These are phyloP conservation scores for Xerocomellus intermedius DNA, from an alignment of 768 basidiomycete genomes.

Conservation along the genomic window DNA sequence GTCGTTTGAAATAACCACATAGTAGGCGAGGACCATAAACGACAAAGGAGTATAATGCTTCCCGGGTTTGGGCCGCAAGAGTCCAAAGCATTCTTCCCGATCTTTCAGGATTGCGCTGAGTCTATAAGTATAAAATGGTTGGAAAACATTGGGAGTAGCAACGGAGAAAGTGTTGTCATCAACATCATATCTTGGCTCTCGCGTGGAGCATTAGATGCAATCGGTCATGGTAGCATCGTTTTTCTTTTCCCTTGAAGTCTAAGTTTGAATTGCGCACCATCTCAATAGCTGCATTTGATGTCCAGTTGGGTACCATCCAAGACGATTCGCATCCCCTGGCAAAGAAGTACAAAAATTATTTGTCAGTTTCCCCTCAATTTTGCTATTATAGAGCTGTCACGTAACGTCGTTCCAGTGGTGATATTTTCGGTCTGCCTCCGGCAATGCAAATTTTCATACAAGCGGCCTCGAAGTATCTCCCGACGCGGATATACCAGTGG, in stretches of 20 bases:
- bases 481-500: neutral
- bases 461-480: slow-evolving; percentile 8
- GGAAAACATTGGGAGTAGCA: slow-evolving; percentile 8
- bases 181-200: slow-evolving; percentile 30
- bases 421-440: slow-evolving; percentile 11
- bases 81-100: slow-evolving; percentile 47
- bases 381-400: no score
- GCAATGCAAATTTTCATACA: slow-evolving; percentile 5
- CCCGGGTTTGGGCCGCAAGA: slow-evolving; percentile 54
- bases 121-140: slow-evolving; percentile 15
- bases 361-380: slow-evolving; percentile 1
- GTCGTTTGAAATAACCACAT: slow-evolving; percentile 11
- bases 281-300: slow-evolving; percentile 44
- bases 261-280: neutral
- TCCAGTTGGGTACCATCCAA: slow-evolving; percentile 4
- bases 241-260: neutral
- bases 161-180: slow-evolving; percentile 5
- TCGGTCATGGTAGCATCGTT: slow-evolving; percentile 40
- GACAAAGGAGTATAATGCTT: slow-evolving; percentile 52
- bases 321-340: slow-evolving; percentile 1
- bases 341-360: neutral
- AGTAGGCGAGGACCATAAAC: slow-evolving; percentile 43
- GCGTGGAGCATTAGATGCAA: slow-evolving; percentile 46
- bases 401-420: neutral
- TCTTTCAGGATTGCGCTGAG: slow-evolving; percentile 41